These are phyloP conservation scores for Leucosporidium scottii DNA, from an alignment of 768 basidiomycete genomes.

Conservation along the genomic window DNA sequence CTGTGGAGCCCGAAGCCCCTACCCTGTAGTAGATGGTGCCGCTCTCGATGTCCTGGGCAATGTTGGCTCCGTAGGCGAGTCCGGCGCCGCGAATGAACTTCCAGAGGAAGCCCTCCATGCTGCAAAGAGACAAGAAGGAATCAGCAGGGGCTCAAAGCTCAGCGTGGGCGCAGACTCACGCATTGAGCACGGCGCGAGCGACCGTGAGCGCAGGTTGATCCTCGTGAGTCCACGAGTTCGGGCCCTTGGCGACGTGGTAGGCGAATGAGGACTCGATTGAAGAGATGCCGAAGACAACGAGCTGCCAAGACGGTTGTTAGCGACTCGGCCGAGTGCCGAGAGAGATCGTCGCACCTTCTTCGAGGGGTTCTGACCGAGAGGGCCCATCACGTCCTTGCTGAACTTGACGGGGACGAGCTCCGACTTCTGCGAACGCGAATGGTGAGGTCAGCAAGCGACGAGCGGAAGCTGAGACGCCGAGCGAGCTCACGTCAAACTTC, in stretches of 20 bases:
- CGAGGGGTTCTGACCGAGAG: slow-evolving; percentile 63
- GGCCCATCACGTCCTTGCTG: slow-evolving; percentile 61
- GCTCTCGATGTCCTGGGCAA: slow-evolving; percentile 33
- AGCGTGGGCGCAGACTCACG: slow-evolving; percentile 35
- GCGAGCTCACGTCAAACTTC: slow-evolving; percentile 45
- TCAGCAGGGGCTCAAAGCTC: too few relatives aligned
- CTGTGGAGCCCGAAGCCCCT: not conserved
- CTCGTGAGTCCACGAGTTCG: slow-evolving; percentile 66
- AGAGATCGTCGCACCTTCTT: slow-evolving; percentile 53
- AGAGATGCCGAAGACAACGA: slow-evolving; percentile 76
- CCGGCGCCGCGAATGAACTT: slow-evolving; percentile 88
- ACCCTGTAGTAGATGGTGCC: slow-evolving; percentile 40
- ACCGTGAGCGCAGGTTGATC: slow-evolving; percentile 79
- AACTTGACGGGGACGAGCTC: slow-evolving; percentile 61
- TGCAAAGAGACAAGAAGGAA: too few relatives aligned
- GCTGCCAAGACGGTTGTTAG: slow-evolving; percentile 52
- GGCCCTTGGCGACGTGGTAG: slow-evolving; percentile 66
- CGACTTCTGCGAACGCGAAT: slow-evolving; percentile 34
- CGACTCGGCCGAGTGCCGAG: not conserved
- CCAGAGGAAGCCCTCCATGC: slow-evolving; percentile 88
- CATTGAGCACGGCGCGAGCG: slow-evolving; percentile 80
- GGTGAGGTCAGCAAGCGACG: not conserved
- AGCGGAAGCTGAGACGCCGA: not conserved
- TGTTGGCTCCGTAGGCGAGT: slow-evolving; percentile 55
- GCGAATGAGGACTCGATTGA: slow-evolving; percentile 92